phyloP scores from a whole-genome alignment of 192 early-diverging fungal genomes.

The Coemansia sp. region DNA sequence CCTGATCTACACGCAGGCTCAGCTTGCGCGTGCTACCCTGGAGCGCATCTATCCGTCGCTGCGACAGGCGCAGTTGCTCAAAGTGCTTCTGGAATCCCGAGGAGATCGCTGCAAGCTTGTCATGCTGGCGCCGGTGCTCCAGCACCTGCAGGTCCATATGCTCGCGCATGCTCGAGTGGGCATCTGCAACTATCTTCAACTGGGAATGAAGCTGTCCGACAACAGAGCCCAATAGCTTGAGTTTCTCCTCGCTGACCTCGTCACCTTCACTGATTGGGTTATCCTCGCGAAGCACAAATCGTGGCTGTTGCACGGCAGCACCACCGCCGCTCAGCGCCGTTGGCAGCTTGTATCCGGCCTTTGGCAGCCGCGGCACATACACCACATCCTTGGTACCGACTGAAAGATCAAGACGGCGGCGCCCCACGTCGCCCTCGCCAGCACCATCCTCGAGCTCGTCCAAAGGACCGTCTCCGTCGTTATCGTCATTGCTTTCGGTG shows the following conservation, averaged over 20 bases:
- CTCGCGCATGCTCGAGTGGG: conserved; percentile 44
- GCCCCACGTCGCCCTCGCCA: not conserved
- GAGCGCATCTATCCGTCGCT: conserved; percentile 47
- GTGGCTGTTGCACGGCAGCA: conserved; percentile 30
- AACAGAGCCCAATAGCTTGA: conserved; percentile 41
- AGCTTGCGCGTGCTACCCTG: conserved; percentile 43
- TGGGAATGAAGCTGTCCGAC: conserved; percentile 52
- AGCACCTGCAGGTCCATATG: conserved; percentile 45
- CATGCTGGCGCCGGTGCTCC: conserved; percentile 50
- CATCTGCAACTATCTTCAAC: conserved; percentile 39
- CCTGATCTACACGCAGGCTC: conserved; percentile 56
- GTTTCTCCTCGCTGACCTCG: conserved; percentile 31
- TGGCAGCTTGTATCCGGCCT: conserved; percentile 22
- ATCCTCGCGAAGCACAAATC: conserved; percentile 39
- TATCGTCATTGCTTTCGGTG: not conserved
- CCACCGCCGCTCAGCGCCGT: conserved; percentile 6
- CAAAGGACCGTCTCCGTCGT: not conserved
- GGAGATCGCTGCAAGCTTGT: conserved; percentile 44
- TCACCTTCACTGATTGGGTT: conserved; percentile 18
- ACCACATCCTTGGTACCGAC: conserved; percentile 33
- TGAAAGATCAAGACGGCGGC: conserved; percentile 31
- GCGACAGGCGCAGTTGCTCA: conserved; percentile 41
- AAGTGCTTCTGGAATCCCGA: conserved; percentile 42
- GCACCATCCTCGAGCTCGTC: not conserved
- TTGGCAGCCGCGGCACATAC: conserved; percentile 49